These are phyloP conservation scores for Sophora flavescens DNA, from an alignment of 306 rosid genomes.

Conservation along the genomic window DNA sequence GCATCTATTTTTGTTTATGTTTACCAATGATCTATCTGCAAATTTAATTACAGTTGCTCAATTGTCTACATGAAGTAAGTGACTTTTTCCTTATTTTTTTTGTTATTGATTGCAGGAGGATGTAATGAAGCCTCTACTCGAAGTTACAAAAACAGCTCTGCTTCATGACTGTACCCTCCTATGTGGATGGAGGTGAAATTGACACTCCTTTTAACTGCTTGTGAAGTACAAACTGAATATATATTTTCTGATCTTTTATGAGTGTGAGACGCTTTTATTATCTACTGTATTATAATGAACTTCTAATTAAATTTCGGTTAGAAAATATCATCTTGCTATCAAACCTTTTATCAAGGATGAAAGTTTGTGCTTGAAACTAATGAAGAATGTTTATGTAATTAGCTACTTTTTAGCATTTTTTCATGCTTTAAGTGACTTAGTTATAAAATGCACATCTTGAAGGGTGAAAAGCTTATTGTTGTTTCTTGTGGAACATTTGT, in stretches of 20 bases:
- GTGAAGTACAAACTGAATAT: slow-evolving; percentile 34
- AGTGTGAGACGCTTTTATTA: slow-evolving; percentile 31
- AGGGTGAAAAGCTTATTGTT: slow-evolving; percentile 20
- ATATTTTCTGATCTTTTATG: slow-evolving; percentile 11
- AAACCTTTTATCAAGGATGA: slow-evolving; percentile 34
- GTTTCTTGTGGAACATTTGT: neutral
- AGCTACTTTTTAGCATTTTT: slow-evolving; percentile 3
- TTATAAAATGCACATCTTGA: slow-evolving; percentile 23
- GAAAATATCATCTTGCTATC: slow-evolving; percentile 14
- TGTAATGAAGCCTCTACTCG: slow-evolving; percentile 90
- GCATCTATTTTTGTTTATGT: slow-evolving; percentile 31
- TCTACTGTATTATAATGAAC: slow-evolving; percentile 14
- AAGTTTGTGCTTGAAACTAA: slow-evolving; percentile 18
- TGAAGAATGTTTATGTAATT: neutral
- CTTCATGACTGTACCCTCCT: slow-evolving; percentile 93
- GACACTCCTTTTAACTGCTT: slow-evolving; percentile 41
- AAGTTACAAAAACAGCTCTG: slow-evolving; percentile 95
- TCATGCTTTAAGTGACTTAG: neutral
- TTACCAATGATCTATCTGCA: slow-evolving; percentile 26
- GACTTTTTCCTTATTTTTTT: slow-evolving; percentile 34
- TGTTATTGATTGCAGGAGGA: slow-evolving; percentile 76
- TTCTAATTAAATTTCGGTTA: slow-evolving; percentile 1
- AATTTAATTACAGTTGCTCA: neutral
- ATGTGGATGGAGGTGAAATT: slow-evolving; percentile 91
- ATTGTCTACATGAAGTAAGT: slow-evolving; percentile 16